Conservation (phyloP, 331 rosid genomes). For the Acacia concinna region DNA sequence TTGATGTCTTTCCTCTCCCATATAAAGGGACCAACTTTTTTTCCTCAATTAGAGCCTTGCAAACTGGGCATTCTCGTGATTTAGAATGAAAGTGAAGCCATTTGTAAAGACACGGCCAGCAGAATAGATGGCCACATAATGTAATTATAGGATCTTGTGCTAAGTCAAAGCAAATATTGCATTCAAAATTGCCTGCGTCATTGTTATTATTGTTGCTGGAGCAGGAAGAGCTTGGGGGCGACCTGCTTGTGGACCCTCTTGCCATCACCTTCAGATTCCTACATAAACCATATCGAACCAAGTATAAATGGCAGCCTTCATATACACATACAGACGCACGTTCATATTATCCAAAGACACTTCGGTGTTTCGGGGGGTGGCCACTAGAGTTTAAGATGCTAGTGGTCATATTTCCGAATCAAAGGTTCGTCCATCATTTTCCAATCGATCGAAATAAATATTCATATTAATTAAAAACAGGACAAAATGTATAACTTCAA, state of each 20-base stretch:
- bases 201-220: conserved; percentile 46
- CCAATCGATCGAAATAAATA: not conserved
- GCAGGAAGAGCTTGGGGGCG: conserved; percentile 68
- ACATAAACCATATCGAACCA: conserved; percentile 23
- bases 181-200: conserved; percentile 78
- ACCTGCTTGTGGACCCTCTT: conserved; percentile 70
- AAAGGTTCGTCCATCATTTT: conserved; percentile 1
- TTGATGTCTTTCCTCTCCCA: conserved; percentile 88
- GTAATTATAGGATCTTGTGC: conserved; percentile 97
- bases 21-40: conserved; percentile 85
- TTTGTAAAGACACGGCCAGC: conserved; percentile 97
- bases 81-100: conserved; percentile 90
- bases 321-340: not conserved
- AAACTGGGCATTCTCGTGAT: conserved; percentile 86
- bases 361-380: not conserved
- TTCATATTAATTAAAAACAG: not conserved
- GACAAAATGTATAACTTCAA: not conserved
- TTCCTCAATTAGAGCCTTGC: conserved; percentile 86
- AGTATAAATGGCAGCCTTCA: conserved; percentile 1
- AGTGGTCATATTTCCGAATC: conserved; percentile 4
- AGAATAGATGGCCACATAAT: conserved; percentile 89
- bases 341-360: not conserved
- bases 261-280: conserved; percentile 53
- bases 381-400: not conserved
- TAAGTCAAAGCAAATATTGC: conserved; percentile 95